Percentiles rank a stretch among this genome's conserved stretches.
These are phyloP conservation scores for Trichoderma afroharzianum DNA, from an alignment of 2,329 filamentous ascomycete species.

Conservation along the genomic window DNA sequence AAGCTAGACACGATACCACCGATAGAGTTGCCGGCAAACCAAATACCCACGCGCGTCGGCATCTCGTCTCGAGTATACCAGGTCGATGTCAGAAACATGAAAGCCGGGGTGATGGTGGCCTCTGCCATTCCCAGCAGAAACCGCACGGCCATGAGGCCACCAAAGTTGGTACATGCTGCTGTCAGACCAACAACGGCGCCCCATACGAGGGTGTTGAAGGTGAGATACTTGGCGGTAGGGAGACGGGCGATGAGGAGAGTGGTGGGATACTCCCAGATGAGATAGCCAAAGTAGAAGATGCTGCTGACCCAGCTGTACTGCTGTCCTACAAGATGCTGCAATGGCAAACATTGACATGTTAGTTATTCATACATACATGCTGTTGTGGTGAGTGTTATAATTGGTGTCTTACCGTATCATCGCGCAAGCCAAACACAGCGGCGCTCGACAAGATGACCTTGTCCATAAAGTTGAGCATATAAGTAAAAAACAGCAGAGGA, in stretches of 20 bases:
- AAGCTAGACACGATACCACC: slow-evolving; percentile 47
- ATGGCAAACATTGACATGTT: neutral
- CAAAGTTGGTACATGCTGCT: slow-evolving; percentile 43
- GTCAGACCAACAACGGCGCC: slow-evolving; percentile 42
- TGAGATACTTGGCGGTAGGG: slow-evolving; percentile 45
- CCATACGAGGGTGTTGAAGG: slow-evolving; percentile 46
- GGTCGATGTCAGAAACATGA: slow-evolving; percentile 51
- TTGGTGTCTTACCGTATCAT: slow-evolving; percentile 39
- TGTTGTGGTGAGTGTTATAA: neutral
- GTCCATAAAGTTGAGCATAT: slow-evolving; percentile 59
- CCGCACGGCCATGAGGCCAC: slow-evolving; percentile 45
- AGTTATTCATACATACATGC: neutral
- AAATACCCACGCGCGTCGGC: slow-evolving; percentile 51
- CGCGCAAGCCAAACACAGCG: slow-evolving; percentile 50
- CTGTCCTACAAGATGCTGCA: slow-evolving; percentile 29
- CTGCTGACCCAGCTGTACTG: slow-evolving; percentile 63
- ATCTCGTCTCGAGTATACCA: slow-evolving; percentile 48
- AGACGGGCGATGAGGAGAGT: slow-evolving; percentile 45
- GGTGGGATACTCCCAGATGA: slow-evolving; percentile 48
- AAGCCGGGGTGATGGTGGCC: slow-evolving; percentile 50
- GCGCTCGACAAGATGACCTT: slow-evolving; percentile 55
- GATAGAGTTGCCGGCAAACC: slow-evolving; percentile 51
- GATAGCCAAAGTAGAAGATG: slow-evolving; percentile 43
- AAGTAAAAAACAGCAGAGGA: slow-evolving; percentile 54
- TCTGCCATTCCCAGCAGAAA: slow-evolving; percentile 53